A percentile compares a stretch with the other conserved stretches of the same genome.
Evolutionary conservation across 2,329 filamentous ascomycete genomes (phyloP).

Genomic region (Aspergillus unguis): DNA sequence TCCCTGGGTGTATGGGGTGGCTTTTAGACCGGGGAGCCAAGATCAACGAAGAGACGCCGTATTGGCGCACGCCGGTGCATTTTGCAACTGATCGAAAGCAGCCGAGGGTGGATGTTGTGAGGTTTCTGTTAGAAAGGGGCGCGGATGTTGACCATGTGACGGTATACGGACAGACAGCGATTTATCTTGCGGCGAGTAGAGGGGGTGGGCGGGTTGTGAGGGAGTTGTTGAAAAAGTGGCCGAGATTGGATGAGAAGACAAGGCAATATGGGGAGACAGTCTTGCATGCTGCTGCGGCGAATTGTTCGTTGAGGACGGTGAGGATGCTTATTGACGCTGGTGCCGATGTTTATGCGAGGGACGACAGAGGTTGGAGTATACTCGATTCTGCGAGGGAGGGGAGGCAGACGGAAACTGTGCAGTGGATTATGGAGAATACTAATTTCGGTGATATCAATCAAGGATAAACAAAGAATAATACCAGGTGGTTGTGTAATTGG

Average conservation of each 20-base stretch:
- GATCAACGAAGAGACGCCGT: neutral
- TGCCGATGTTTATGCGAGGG: neutral
- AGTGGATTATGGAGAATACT: neutral
- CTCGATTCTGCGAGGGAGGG: neutral
- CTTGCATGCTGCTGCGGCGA: neutral
- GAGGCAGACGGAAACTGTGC: neutral
- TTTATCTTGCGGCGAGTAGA: neutral
- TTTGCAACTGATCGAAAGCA: neutral
- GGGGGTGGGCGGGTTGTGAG: neutral
- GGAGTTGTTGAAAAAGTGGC: neutral
- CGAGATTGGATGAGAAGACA: neutral
- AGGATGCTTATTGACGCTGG: neutral
- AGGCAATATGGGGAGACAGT: neutral
- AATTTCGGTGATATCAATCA: no score
- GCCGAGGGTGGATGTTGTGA: neutral
- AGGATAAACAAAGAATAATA: no score
- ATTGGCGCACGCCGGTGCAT: slow-evolving; percentile 1
- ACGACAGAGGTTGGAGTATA: neutral
- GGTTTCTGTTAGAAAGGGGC: neutral
- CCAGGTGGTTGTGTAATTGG: no score
- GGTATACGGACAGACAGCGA: neutral
- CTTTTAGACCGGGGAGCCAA: neutral
- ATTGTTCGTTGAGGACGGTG: neutral
- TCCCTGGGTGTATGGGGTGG: neutral
- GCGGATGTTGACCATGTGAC: neutral